Evolutionary conservation across 2,329 filamentous ascomycete genomes (phyloP).

Genomic region (Epichloe scottii): DNA sequence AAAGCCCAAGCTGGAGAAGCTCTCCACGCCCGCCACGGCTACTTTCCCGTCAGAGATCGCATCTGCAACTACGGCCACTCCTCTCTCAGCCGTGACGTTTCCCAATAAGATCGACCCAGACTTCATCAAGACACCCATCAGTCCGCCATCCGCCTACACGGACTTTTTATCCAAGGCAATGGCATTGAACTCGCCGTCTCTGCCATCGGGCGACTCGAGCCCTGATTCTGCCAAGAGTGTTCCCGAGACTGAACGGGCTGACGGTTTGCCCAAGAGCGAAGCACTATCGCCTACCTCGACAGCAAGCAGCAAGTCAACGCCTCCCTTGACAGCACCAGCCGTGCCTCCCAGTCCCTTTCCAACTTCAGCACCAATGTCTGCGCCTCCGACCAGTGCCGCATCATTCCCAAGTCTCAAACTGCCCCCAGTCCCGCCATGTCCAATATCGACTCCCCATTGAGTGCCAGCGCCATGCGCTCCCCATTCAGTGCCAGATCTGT

Average conservation of each 20-base stretch:
- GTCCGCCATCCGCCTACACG: conserved; percentile 77
- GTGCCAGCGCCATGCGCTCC: conserved; percentile 47
- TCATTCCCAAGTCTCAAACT: conserved; percentile 59
- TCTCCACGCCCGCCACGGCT: conserved; percentile 49
- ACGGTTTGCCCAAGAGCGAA: conserved; percentile 46
- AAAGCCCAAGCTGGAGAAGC: conserved; percentile 49
- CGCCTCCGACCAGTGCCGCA: conserved; percentile 47
- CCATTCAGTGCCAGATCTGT: conserved; percentile 58
- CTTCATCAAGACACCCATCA: conserved; percentile 80
- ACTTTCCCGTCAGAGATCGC: conserved; percentile 49
- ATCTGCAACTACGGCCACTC: conserved; percentile 55
- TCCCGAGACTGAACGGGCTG: conserved; percentile 41
- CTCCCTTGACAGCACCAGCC: conserved; percentile 24
- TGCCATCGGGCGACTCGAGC: conserved; percentile 35
- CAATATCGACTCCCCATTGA: conserved; percentile 55
- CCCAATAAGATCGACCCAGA: conserved; percentile 29
- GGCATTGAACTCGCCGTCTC: conserved; percentile 58
- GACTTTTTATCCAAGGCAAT: conserved; percentile 77
- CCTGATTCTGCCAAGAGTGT: conserved; percentile 41
- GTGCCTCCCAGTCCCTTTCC: conserved; percentile 39
- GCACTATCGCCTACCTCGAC: conserved; percentile 31
- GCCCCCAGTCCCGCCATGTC: conserved; percentile 62
- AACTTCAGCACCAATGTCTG: conserved; percentile 40
- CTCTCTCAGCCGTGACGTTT: conserved; percentile 39
- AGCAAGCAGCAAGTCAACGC: conserved; percentile 19